phyloP scores from a whole-genome alignment of 768 basidiomycete genomes.

The Dacryopinax spathularia region DNA sequence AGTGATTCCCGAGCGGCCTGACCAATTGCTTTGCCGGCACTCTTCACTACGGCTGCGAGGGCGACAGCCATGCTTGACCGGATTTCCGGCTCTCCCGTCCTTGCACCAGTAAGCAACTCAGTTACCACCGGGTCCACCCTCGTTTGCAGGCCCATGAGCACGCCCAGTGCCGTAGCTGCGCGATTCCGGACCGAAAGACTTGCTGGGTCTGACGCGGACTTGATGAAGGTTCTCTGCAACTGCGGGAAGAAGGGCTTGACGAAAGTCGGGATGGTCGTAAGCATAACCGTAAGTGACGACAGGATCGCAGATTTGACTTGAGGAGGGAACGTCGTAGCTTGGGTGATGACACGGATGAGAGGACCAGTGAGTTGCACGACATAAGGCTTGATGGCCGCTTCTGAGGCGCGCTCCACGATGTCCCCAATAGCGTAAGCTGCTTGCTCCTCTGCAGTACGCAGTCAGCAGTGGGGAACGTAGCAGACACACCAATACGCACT shows the following conservation, averaged over 20 bases:
- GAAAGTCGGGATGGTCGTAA: slow-evolving; percentile 71
- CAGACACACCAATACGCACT: slow-evolving; percentile 22
- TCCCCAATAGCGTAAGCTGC: slow-evolving; percentile 96
- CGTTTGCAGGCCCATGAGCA: slow-evolving; percentile 79
- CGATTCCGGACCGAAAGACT: slow-evolving; percentile 65
- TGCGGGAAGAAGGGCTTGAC: slow-evolving; percentile 99
- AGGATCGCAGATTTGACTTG: slow-evolving; percentile 88
- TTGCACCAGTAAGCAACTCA: slow-evolving; percentile 55
- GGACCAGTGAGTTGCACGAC: slow-evolving; percentile 93
- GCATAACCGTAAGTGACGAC: slow-evolving; percentile 67
- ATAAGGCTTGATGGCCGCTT: slow-evolving; percentile 78
- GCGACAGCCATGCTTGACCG: slow-evolving; percentile 63
- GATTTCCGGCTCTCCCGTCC: slow-evolving; percentile 50
- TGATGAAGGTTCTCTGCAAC: slow-evolving; percentile 89
- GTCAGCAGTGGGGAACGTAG: not conserved
- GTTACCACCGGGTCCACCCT: slow-evolving; percentile 89
- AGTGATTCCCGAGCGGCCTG: slow-evolving; percentile 59
- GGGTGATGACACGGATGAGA: slow-evolving; percentile 85
- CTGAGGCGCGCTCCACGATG: slow-evolving; percentile 77
- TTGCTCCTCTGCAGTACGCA: slow-evolving; percentile 40
- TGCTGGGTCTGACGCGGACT: slow-evolving; percentile 68
- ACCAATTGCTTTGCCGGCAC: slow-evolving; percentile 59
- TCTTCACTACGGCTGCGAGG: slow-evolving; percentile 57
- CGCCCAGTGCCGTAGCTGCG: slow-evolving; percentile 73
- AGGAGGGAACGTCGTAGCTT: slow-evolving; percentile 77